phyloP scores from a whole-genome alignment of 1,139 yeast species.

The Citeromyces hawaiiensis region DNA sequence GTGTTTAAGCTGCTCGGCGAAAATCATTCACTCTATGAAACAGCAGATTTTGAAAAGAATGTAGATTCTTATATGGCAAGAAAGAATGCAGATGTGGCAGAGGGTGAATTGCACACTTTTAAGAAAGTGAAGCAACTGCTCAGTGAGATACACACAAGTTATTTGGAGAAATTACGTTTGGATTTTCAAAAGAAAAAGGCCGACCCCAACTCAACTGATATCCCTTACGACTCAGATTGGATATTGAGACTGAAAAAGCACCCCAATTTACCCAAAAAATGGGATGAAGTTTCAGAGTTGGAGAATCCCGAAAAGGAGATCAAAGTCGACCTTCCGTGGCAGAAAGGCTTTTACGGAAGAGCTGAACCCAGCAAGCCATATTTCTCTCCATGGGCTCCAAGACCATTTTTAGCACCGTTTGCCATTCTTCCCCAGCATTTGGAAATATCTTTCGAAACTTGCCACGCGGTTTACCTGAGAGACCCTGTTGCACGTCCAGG shows the following conservation, averaged over 20 bases:
- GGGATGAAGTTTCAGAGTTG: constrained; percentile 41
- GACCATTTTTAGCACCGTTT: constrained; percentile 87
- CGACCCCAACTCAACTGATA: background rate
- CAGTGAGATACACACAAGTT: constrained; percentile 36
- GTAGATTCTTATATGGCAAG: constrained; percentile 17
- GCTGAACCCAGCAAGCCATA: constrained; percentile 64
- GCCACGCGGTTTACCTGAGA: constrained; percentile 90
- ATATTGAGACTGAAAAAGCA: constrained; percentile 36
- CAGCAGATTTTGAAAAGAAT: constrained; percentile 10
- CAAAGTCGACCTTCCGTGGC: constrained; percentile 56
- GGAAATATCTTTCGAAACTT: constrained; percentile 79
- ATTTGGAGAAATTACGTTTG: constrained; percentile 35
- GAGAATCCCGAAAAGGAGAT: constrained; percentile 31
- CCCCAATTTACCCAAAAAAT: constrained; percentile 21
- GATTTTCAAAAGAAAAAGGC: constrained; percentile 10
- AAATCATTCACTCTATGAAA: constrained; percentile 10
- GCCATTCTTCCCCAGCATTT: constrained; percentile 87
- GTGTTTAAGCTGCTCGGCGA: constrained; percentile 12
- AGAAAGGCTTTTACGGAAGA: constrained; percentile 66
- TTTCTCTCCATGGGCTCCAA: constrained; percentile 95
- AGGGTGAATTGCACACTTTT: constrained; percentile 25
- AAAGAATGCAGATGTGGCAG: constrained; percentile 18
- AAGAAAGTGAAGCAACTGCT: constrained; percentile 40
- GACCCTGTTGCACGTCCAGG: constrained; percentile 98
- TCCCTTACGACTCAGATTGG: constrained; percentile 24